A percentile compares a stretch with the other conserved stretches of the same genome.
Evolutionary conservation across 2,329 filamentous ascomycete genomes (phyloP).

Genomic region (Xylaria arbuscula): DNA sequence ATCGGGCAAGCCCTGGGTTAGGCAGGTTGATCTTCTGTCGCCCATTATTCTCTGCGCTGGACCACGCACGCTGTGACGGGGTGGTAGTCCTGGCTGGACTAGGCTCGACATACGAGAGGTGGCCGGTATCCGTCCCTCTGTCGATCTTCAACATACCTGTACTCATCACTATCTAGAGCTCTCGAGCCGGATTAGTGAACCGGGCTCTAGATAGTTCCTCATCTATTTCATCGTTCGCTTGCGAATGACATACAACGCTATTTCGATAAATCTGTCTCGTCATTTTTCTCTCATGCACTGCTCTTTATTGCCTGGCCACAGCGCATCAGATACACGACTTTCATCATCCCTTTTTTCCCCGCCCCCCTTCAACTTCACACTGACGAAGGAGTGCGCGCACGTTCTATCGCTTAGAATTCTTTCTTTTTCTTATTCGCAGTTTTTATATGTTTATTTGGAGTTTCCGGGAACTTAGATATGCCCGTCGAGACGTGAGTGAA

Average conservation of each 20-base stretch:
- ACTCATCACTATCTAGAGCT: not conserved
- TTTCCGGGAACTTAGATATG: conserved; percentile 41
- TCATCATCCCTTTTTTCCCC: conserved; percentile 17
- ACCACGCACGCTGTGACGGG: not conserved
- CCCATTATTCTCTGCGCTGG: not conserved
- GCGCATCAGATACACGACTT: conserved; percentile 3
- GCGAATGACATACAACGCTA: conserved; percentile 12
- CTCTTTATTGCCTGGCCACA: conserved; percentile 5
- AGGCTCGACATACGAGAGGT: conserved; percentile 29
- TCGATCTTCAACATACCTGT: not conserved
- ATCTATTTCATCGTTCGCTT: conserved; percentile 10
- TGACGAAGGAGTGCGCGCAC: conserved; percentile 14
- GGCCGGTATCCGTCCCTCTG: conserved; percentile 22
- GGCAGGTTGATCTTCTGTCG: conserved; percentile 8
- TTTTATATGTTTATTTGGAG: conserved; percentile 37
- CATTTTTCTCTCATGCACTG: not conserved
- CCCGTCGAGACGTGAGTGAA: conserved; percentile 41
- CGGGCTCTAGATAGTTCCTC: conserved; percentile 4
- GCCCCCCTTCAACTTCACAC: not conserved
- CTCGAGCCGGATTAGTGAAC: not conserved
- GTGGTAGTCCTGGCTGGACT: conserved; percentile 23
- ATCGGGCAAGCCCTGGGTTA: conserved; percentile 68
- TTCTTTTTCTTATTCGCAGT: not conserved
- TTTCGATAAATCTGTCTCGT: not conserved
- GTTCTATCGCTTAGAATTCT: conserved; percentile 14